phyloP scores from a whole-genome alignment of 2,329 filamentous ascomycete genomes.

The Calonectria pseudoturangicola region DNA sequence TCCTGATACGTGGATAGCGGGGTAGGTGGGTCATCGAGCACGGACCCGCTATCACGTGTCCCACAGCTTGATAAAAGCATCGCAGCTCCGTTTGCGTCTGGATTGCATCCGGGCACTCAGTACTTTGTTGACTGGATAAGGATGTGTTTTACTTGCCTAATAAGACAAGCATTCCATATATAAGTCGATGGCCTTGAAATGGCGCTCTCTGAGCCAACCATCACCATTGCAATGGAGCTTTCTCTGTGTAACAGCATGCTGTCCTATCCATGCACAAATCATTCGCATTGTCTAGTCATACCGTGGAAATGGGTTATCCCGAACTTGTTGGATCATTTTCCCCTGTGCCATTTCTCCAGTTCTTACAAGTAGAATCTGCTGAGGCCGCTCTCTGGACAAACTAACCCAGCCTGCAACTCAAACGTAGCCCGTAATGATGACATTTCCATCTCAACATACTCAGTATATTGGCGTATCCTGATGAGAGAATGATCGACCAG shows the following conservation, averaged over 20 bases:
- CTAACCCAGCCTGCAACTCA: too few species aligned
- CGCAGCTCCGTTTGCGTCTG: conserved; percentile 3
- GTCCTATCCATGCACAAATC: background rate
- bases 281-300: background rate
- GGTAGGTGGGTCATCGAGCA: conserved; percentile 45
- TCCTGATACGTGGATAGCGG: conserved; percentile 52
- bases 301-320: background rate
- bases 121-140: background rate
- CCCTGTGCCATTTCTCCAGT: background rate
- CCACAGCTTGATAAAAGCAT: background rate
- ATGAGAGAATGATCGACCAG: background rate
- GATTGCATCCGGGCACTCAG: background rate
- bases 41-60: conserved; percentile 50
- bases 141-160: background rate
- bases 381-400: background rate
- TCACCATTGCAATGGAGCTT: background rate
- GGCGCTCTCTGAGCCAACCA: background rate
- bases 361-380: background rate
- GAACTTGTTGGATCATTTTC: background rate
- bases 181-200: background rate
- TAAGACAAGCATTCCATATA: background rate
- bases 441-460: background rate
- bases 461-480: background rate
- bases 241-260: background rate
- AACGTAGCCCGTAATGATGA: background rate